A percentile compares a stretch with the other conserved stretches of the same genome.
phyloP scores from a whole-genome alignment of 768 basidiomycete species.

The Kwoniella europaea region DNA sequence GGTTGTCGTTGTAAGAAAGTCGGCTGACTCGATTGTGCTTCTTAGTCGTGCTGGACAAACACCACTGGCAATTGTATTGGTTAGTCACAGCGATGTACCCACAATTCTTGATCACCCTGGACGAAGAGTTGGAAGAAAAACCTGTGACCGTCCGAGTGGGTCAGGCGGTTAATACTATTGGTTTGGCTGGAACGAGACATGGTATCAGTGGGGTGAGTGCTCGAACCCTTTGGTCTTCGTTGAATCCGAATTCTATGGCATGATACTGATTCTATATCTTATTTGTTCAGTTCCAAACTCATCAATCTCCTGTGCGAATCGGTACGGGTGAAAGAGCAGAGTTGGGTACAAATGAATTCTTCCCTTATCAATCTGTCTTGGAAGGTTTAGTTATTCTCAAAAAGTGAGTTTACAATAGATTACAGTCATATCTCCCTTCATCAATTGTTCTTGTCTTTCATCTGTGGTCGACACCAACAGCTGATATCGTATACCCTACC shows the following conservation, averaged over 20 bases:
- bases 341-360: conserved; percentile 94
- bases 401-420: conserved; percentile 70
- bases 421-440: too few species aligned
- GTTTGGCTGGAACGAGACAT: conserved; percentile 91
- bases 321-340: conserved; percentile 94
- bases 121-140: conserved; percentile 82
- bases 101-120: conserved; percentile 93
- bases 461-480: too few species aligned
- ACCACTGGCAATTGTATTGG: conserved; percentile 99
- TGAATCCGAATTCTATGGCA: neutral
- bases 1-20: neutral
- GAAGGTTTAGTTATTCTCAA: conserved; percentile 90
- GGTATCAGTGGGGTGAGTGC: conserved; percentile 58
- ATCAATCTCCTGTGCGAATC: conserved; percentile 92
- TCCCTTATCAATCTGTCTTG: conserved; percentile 84
- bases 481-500: neutral
- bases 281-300: conserved; percentile 79
- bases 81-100: conserved; percentile 96
- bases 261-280: neutral
- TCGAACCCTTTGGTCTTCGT: neutral
- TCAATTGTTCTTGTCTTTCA: too few species aligned
- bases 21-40: conserved; percentile 1
- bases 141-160: conserved; percentile 95
- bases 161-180: conserved; percentile 94
- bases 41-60: conserved; percentile 89